A percentile compares a stretch with the other conserved stretches of the same genome.
Evolutionary conservation across 345 rosid species (phyloP).

Genomic region (Eutrema heterophyllum): DNA sequence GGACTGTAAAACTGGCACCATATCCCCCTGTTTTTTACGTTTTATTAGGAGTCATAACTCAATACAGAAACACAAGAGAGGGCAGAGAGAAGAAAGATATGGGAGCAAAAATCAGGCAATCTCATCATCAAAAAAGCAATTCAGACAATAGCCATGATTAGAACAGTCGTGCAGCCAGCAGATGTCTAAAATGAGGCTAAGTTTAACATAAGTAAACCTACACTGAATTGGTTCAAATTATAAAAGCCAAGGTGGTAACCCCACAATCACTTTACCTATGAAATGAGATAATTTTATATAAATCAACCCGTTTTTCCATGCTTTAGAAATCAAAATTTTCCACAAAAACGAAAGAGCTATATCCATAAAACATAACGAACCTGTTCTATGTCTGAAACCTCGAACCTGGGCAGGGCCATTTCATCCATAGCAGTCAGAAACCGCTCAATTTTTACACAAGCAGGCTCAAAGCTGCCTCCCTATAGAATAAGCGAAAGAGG

Average conservation of each 20-base stretch:
- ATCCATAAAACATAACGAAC: constrained; percentile 34
- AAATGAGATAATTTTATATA: neutral
- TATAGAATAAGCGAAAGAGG: constrained; percentile 30
- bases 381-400: constrained; percentile 70
- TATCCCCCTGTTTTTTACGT: constrained; percentile 49
- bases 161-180: neutral
- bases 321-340: neutral
- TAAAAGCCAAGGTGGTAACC: constrained; percentile 11
- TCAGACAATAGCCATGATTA: neutral
- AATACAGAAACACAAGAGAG: constrained; percentile 8
- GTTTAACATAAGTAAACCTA: neutral
- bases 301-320: neutral
- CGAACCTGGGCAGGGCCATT: constrained; percentile 60
- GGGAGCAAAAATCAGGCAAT: constrained; percentile 9
- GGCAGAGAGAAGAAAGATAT: neutral
- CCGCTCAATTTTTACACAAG: constrained; percentile 42
- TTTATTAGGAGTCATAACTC: constrained; percentile 24
- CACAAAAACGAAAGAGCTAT: neutral
- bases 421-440: constrained; percentile 65
- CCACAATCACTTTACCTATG: neutral
- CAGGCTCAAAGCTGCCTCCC: constrained; percentile 44
- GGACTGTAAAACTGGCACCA: constrained; percentile 70
- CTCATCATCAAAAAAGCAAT: neutral
- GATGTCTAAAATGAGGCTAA: neutral
- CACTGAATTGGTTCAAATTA: neutral